Conservation (phyloP, 495 filamentous ascomycete genomes). For the Aspergillus heteromorphus region DNA sequence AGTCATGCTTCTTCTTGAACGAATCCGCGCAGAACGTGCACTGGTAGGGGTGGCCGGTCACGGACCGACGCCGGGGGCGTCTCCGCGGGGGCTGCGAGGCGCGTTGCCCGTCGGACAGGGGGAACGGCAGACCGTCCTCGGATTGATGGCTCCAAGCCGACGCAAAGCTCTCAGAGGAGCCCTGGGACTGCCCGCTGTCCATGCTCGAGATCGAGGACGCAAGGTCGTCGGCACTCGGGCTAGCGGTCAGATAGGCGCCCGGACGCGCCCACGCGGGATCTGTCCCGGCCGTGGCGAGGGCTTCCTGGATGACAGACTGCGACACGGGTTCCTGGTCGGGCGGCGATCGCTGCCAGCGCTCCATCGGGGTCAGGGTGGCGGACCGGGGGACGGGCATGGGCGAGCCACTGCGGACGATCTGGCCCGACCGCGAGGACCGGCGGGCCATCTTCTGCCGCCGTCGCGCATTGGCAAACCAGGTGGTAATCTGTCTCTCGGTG, state of each 20-base stretch:
- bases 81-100: constrained; percentile 16
- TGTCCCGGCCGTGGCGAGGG: constrained; percentile 31
- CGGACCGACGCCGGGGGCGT: constrained; percentile 40
- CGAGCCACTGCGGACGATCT: constrained; percentile 24
- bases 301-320: constrained; percentile 29
- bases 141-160: constrained; percentile 46
- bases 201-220: constrained; percentile 20
- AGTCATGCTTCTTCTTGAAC: constrained; percentile 80
- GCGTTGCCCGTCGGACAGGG: constrained; percentile 3
- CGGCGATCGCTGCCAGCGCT: constrained; percentile 75
- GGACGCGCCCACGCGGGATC: neutral
- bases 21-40: constrained; percentile 82
- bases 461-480: constrained; percentile 41
- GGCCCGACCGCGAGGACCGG: constrained; percentile 42
- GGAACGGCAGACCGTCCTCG: constrained; percentile 20
- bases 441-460: constrained; percentile 45
- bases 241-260: neutral
- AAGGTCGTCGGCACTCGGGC: neutral
- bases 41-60: constrained; percentile 51
- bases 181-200: constrained; percentile 26
- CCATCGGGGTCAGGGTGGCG: constrained; percentile 61
- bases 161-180: constrained; percentile 30
- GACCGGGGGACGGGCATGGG: constrained; percentile 37
- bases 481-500: constrained; percentile 30
- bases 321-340: constrained; percentile 59